Percentiles rank a stretch among this genome's conserved stretches.
Conservation (phyloP, 805 yeast genomes). For the Kuraishia molischiana region DNA sequence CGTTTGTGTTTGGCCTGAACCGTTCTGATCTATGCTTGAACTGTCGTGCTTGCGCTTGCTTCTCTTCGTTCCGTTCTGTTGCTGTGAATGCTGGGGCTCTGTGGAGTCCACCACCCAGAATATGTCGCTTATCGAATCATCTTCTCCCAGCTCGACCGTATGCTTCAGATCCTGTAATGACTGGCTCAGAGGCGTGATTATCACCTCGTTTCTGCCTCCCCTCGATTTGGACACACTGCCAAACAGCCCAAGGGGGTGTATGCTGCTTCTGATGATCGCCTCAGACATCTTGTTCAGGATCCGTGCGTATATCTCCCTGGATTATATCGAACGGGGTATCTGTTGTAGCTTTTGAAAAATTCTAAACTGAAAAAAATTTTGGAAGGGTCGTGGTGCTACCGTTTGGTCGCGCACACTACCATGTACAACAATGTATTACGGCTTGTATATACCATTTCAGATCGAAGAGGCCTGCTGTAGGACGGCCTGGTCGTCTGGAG, state of each 20-base stretch:
- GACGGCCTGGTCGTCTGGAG: constrained; percentile 13
- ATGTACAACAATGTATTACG: too few species aligned
- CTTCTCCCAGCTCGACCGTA: constrained; percentile 4
- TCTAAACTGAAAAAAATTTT: too few species aligned
- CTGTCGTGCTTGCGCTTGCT: not conserved
- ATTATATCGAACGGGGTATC: too few species aligned
- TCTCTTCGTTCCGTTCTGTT: not conserved
- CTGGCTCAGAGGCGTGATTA: not conserved
- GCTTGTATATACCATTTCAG: too few species aligned
- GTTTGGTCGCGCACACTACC: too few species aligned
- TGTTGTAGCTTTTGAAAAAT: too few species aligned
- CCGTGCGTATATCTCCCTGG: too few species aligned
- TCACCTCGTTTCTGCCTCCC: not conserved
- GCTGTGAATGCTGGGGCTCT: too few species aligned
- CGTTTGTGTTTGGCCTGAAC: not conserved
- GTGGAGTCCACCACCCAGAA: not conserved
- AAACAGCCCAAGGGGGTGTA: constrained; percentile 2
- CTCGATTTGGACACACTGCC: not conserved
- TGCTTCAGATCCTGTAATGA: not conserved
- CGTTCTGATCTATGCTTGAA: not conserved
- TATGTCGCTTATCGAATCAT: constrained; percentile 1
- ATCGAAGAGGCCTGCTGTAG: constrained; percentile 4
- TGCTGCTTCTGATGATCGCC: not conserved
- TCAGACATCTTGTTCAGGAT: constrained; percentile 1
- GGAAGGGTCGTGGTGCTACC: too few species aligned